Percentiles rank a stretch among this genome's conserved stretches.
These are phyloP conservation scores for Oryza meridionalis DNA, from an alignment of 176 grass and related monocot species.

Conservation along the genomic window DNA sequence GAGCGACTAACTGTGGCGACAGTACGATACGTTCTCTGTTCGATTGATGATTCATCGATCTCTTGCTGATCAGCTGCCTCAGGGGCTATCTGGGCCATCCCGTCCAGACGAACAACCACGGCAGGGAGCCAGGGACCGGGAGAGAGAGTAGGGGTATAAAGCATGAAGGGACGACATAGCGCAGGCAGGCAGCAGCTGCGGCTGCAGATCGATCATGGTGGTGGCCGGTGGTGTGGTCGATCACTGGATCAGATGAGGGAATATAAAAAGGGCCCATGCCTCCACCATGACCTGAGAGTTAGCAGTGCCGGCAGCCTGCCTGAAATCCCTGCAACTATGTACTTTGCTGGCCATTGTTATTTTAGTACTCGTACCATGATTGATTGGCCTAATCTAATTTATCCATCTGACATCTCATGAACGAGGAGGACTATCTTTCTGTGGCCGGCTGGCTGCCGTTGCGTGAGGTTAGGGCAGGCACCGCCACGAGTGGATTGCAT, in stretches of 20 bases:
- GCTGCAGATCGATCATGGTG: conserved; percentile 33
- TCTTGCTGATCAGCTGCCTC: neutral
- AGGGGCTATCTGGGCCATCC: neutral
- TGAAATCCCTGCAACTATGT: conserved; percentile 3
- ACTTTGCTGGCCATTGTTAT: conserved; percentile 32
- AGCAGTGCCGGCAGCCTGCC: conserved; percentile 7
- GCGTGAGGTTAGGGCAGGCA: neutral
- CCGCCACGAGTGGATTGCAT: conserved; percentile 35
- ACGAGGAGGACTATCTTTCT: neutral
- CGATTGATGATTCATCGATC: neutral
- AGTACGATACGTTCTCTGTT: neutral
- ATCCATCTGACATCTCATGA: neutral
- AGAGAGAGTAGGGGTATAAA: neutral
- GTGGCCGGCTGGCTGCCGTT: neutral
- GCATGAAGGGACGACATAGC: conserved; percentile 5
- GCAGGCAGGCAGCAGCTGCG: conserved; percentile 19
- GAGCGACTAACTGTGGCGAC: neutral
- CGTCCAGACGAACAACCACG: conserved; percentile 15
- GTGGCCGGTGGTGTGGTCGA: neutral
- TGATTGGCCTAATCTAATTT: neutral
- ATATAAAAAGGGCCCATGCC: conserved; percentile 26
- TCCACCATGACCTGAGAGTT: conserved; percentile 34
- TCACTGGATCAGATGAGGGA: conserved; percentile 1
- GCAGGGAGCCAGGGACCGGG: conserved; percentile 9
- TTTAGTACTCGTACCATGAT: conserved; percentile 30